phyloP scores from a whole-genome alignment of 2,329 filamentous ascomycete species.

The Pyrenochaeta sp. region DNA sequence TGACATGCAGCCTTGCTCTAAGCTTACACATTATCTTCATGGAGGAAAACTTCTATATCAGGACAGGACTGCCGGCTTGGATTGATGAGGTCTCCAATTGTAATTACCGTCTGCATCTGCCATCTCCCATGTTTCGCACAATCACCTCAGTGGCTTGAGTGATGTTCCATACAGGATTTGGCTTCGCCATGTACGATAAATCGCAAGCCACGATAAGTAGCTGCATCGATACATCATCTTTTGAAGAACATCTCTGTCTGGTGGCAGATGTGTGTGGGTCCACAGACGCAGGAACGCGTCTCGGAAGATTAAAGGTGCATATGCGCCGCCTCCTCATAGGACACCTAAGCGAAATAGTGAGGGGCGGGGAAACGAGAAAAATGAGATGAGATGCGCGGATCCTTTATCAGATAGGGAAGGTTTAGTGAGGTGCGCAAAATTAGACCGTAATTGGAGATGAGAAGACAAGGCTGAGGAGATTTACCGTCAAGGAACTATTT shows the following conservation, averaged over 20 bases:
- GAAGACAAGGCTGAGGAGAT: constrained; percentile 1
- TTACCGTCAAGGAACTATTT: constrained; percentile 9
- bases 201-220: no score
- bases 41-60: no score
- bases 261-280: background rate
- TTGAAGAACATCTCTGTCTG: no score
- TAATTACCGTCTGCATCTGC: no score
- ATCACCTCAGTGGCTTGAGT: no score
- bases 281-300: constrained; percentile 10
- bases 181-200: no score
- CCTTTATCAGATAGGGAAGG: constrained; percentile 7
- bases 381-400: constrained; percentile 22
- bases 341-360: constrained; percentile 24
- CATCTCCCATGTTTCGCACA: no score
- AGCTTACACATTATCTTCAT: no score
- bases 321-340: constrained; percentile 16
- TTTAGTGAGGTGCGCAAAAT: background rate
- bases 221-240: no score
- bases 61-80: no score
- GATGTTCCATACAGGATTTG: no score
- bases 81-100: no score
- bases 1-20: constrained; percentile 1
- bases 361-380: constrained; percentile 13
- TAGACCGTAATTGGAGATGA: constrained; percentile 1
- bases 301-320: constrained; percentile 14